Evolutionary conservation across 305 asterid species (phyloP), one percentile per base, ranked within the genome.

Genomic region (Fraxinus latifolia): DNA sequence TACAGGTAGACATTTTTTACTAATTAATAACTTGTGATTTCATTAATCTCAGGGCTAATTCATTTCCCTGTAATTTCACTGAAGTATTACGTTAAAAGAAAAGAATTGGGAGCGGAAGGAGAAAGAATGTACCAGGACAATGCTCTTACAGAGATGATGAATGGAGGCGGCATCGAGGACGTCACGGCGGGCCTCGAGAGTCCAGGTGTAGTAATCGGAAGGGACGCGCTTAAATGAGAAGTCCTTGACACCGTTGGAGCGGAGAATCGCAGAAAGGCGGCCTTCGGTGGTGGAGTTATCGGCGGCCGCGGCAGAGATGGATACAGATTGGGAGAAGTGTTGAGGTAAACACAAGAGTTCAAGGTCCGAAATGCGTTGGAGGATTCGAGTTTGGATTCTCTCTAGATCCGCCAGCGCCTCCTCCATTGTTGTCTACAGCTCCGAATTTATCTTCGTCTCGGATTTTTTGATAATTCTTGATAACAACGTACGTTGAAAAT

Each of bases 101-200:
- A 62, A 23, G 62, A n/a, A 53, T 53, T 53, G 62, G 23, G 62
- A 53, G 15, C 12, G n/a, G 72, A 62, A 25, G n/a, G 33, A 25
- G 33, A 62, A 62, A 62, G 33, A 25, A 62, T 21, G 82, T 90
- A 95, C 99, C 98, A 95, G 87, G 79, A 93, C 95, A 84, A 92
- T 94, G 91, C 99, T 94, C 90, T 92, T 95, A 97, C 97, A 92
- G 83, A 90, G 96, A 85, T 94, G 93, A 75, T 91, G 85, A 76
- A 92, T 70, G 82, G 99, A 95, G 84, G 95, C 87, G 81, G 99
- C 99, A 29, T 71, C 89, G 21, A 95, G 95, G 86, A 86, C 86
- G 71, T 94, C 93, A 9, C 96, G 91, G 50, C 99, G 95, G 65
- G 95, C 88, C 81, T 95, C 96, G 79, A 92, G 89, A 73, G 96